phyloP scores from a whole-genome alignment of 2,329 filamentous ascomycete species.

The Talaromyces marneffei region DNA sequence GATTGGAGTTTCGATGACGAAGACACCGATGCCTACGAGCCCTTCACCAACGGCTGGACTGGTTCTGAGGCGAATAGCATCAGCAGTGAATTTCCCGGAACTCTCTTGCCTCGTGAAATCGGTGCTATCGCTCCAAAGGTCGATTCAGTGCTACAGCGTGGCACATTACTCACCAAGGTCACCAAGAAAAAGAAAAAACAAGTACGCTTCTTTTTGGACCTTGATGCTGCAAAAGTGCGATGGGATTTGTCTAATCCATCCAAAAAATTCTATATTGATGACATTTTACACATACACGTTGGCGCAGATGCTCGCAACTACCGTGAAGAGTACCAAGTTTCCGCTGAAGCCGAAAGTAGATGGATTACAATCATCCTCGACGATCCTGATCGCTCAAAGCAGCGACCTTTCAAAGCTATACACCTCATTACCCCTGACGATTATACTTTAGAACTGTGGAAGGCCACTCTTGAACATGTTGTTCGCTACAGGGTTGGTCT shows the following conservation, averaged over 20 bases:
- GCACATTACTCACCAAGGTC: slow-evolving; percentile 73
- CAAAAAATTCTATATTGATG: slow-evolving; percentile 89
- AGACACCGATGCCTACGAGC: slow-evolving; percentile 37
- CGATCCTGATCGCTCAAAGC: slow-evolving; percentile 70
- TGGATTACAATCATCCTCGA: slow-evolving; percentile 92
- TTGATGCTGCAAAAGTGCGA: slow-evolving; percentile 75
- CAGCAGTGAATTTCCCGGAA: slow-evolving; percentile 32
- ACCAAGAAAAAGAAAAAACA: slow-evolving; percentile 72
- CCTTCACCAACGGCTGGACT: slow-evolving; percentile 36
- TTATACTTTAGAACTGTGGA: slow-evolving; percentile 72
- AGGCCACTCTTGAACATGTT: slow-evolving; percentile 73
- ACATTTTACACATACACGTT: slow-evolving; percentile 83
- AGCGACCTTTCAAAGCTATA: slow-evolving; percentile 65
- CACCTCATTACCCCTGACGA: slow-evolving; percentile 77
- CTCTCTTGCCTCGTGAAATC: slow-evolving; percentile 26
- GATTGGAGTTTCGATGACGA: slow-evolving; percentile 54
- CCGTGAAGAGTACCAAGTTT: slow-evolving; percentile 71
- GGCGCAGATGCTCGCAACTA: slow-evolving; percentile 83
- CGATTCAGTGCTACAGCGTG: slow-evolving; percentile 69
- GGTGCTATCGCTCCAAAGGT: slow-evolving; percentile 59
- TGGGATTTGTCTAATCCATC: slow-evolving; percentile 76
- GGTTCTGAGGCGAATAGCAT: slow-evolving; percentile 37
- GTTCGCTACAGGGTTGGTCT: slow-evolving; percentile 80
- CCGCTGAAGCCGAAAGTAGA: slow-evolving; percentile 59
- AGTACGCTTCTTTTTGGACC: slow-evolving; percentile 73